These are phyloP conservation scores for Magnolia kwangsiensis DNA, from an alignment of 164 flowering plant species.

Conservation along the genomic window DNA sequence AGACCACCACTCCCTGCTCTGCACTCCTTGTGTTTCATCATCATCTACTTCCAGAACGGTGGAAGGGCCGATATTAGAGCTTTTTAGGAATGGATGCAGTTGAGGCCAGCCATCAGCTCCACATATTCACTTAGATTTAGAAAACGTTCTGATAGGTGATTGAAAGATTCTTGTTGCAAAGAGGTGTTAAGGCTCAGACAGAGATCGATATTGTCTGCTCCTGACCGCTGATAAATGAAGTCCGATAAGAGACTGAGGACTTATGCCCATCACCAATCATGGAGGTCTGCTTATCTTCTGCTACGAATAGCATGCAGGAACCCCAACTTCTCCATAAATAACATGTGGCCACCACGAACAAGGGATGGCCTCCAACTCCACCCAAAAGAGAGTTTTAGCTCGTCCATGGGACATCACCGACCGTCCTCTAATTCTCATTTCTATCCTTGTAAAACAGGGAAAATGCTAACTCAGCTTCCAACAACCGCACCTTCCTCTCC, in stretches of 20 bases:
- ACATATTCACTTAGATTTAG: slow-evolving; percentile 33
- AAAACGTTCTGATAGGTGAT: slow-evolving; percentile 25
- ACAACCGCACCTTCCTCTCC: no score
- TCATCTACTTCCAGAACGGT: slow-evolving; percentile 21
- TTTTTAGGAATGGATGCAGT: slow-evolving; percentile 23
- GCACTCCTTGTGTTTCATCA: slow-evolving; percentile 47
- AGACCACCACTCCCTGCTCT: slow-evolving; percentile 60
- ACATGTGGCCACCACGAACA: slow-evolving; percentile 26
- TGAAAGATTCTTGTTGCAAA: slow-evolving; percentile 44
- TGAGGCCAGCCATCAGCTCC: slow-evolving; percentile 39
- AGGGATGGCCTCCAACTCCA: slow-evolving; percentile 44
- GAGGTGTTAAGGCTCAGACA: slow-evolving; percentile 60
- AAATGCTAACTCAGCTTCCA: no score
- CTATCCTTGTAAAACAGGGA: no score
- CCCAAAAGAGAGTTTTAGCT: slow-evolving; percentile 25
- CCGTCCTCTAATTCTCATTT: no score
- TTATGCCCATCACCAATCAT: slow-evolving; percentile 46
- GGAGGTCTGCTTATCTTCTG: slow-evolving; percentile 33
- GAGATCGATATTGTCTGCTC: slow-evolving; percentile 49
- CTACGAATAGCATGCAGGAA: slow-evolving; percentile 31
- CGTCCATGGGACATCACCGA: no score
- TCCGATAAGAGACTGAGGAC: background rate
- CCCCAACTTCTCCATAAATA: slow-evolving; percentile 6
- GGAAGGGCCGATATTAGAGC: slow-evolving; percentile 6
- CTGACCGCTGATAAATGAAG: slow-evolving; percentile 31